Conservation (phyloP, 2,329 filamentous ascomycete genomes). For the Aspergillus quadricinctus region DNA sequence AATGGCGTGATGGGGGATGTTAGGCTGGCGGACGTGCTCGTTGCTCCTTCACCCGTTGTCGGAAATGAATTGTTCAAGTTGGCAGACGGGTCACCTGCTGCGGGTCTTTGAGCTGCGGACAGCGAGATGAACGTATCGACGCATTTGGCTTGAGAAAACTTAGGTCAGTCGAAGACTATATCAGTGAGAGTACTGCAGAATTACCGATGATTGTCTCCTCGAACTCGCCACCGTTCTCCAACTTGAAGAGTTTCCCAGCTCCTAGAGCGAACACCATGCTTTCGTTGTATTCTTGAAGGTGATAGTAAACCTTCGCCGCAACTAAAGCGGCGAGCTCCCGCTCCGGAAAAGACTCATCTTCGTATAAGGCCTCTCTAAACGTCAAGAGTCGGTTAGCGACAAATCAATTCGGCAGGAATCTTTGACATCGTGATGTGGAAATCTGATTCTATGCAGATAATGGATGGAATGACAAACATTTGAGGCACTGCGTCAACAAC, state of each 20-base stretch:
- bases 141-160: slow-evolving; percentile 64
- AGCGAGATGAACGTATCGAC: slow-evolving; percentile 95
- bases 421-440: not conserved
- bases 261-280: slow-evolving; percentile 98
- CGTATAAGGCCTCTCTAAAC: slow-evolving; percentile 86
- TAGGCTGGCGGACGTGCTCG: slow-evolving; percentile 61
- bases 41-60: slow-evolving; percentile 59
- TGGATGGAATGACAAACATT: slow-evolving; percentile 63
- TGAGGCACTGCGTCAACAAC: slow-evolving; percentile 87
- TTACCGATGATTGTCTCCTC: slow-evolving; percentile 94
- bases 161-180: not conserved
- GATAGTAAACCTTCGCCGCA: slow-evolving; percentile 97
- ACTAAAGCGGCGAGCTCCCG: slow-evolving; percentile 91
- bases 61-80: slow-evolving; percentile 78
- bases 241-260: slow-evolving; percentile 89
- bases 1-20: slow-evolving; percentile 92
- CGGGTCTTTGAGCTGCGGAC: slow-evolving; percentile 55
- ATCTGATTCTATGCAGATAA: not conserved
- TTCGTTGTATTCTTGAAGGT: slow-evolving; percentile 97
- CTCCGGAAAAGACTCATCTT: slow-evolving; percentile 92
- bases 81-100: slow-evolving; percentile 52
- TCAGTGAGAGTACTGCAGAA: slow-evolving; percentile 16
- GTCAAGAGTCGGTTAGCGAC: slow-evolving; percentile 12
- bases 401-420: not conserved
- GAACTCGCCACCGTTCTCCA: slow-evolving; percentile 87